Base-by-base conservation (phyloP, 176 grass and related monocot species). In the Cocos nucifera region DNA sequence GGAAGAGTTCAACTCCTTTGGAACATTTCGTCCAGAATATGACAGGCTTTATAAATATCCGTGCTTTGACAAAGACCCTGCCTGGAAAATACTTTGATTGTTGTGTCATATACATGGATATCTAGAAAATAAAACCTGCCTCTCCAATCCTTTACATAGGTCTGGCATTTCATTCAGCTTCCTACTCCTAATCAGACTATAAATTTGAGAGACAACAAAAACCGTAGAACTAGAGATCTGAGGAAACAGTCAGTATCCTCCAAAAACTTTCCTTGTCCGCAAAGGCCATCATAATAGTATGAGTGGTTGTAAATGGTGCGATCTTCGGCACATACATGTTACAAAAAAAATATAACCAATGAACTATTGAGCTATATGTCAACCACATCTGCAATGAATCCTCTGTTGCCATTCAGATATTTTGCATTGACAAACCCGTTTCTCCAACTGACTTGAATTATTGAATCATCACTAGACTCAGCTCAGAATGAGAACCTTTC, bases 321-420 rank as follows among this genome's bases (percentile, higher is more conserved):
- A 95, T 79, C 15, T 73, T 63, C 0, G 53, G 51, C 4, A 51
- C 62, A 60, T 2, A 51, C 90, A 95, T 95, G 56, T 55, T 19
- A 27, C 2, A 59, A 6, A 82, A 12, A 82, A 8, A 29, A 61
- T 73, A 89, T 73, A 59, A 83, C 76, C 71, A 74, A 80, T 89
- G 77, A 66, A 95, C 21, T 21, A 1, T 57, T 70, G 67, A 89
- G 81, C 89, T 86, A 73, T 89, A 95, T 63, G n/a, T n/a, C n/a
- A n/a, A n/a, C n/a, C n/a, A n/a, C n/a, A n/a, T n/a, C n/a, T n/a
- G n/a, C n/a, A n/a, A n/a, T n/a, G n/a, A n/a, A 86, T 76, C 51
- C 82, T 70, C 64, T 59, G 62, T 49, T 83, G 51, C 5, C 60
- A 55, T 83, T 56, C 19, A 89, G 17, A 39, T 39, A 73, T 59